These are phyloP conservation scores for Komagataella mondaviorum DNA, from an alignment of 805 yeast genomes.

Conservation along the genomic window DNA sequence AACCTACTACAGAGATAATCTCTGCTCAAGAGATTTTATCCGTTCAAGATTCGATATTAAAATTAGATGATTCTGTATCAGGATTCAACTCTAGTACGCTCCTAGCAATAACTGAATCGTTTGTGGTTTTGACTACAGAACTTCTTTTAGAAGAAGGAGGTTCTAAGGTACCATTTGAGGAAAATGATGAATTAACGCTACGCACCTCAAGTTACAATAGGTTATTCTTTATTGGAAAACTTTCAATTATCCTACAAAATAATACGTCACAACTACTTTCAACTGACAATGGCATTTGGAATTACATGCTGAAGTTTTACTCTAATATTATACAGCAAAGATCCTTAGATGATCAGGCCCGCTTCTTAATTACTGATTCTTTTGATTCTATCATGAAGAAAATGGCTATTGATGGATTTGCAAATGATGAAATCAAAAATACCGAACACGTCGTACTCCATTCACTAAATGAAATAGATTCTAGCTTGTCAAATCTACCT, in stretches of 20 bases:
- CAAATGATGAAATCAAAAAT: constrained; percentile 1
- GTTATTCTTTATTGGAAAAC: not conserved
- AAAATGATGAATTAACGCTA: not conserved
- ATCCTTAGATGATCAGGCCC: constrained; percentile 23
- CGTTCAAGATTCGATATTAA: constrained; percentile 32
- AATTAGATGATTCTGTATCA: constrained; percentile 20
- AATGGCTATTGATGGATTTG: constrained; percentile 27
- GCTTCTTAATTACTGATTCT: constrained; percentile 34
- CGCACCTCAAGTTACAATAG: not conserved
- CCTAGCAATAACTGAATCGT: constrained; percentile 28
- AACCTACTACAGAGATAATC: constrained; percentile 9
- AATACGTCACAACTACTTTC: not conserved
- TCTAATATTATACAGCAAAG: constrained; percentile 31
- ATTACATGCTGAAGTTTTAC: constrained; percentile 18
- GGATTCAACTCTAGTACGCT: constrained; percentile 39
- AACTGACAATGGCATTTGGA: not conserved
- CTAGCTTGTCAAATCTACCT: constrained; percentile 22
- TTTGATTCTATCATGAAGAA: constrained; percentile 36
- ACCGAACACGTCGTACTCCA: constrained; percentile 35
- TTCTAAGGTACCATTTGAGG: not conserved
- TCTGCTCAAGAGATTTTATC: constrained; percentile 31
- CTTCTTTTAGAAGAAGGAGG: constrained; percentile 4
- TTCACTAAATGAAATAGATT: constrained; percentile 32
- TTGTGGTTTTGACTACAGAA: constrained; percentile 27
- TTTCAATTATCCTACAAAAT: not conserved